Base-by-base conservation (phyloP, 257 asterid species). In the Solanum chaucha region DNA sequence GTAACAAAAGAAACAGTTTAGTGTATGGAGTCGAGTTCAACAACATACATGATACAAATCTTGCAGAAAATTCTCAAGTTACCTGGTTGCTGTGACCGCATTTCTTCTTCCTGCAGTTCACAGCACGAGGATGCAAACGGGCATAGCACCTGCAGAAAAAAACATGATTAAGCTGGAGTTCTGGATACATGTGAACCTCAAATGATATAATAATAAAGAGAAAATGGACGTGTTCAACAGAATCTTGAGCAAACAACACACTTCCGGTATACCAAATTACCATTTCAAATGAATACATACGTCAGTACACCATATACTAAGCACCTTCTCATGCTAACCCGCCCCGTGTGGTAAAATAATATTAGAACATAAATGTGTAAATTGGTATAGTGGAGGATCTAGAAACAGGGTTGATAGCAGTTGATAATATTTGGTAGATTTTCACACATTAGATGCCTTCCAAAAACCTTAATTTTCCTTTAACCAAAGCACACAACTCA, bases 51-150 rank as follows among this genome's bases (percentile, higher is more conserved):
- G 84, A 81, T 5, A 30, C 5, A 8, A 46, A 28, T 48, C 40
- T 80, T 80, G 85, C 59, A 40, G 67, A 84, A 85, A 40, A 32
- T 41, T 5, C 41, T 8, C 10, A 85, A 6, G 22, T 32, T 72
- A 86, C 87, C 84, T 86, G 87, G 84, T 86, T 86, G 58, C 58
- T 86, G 64, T 86, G 87, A 70, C 87, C 87, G 7, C 87, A 86
- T 40, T 86, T 86, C 82, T 86, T 86, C 84, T 86, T 86, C 84
- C 87, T 86, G 84, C 87, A 86, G 73, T 86, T 86, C 11, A 86
- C 87, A 3, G 87, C 87, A 48, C 84, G 87, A 0, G 87, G 87
- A 30, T 86, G 87, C 74, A 86, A 32, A 51, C 87, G 87, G 2
- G 87, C 87, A 73, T 86, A 86, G 58, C 87, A 72, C 51, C 87